Conservation (phyloP, 108 stramenopile genomes). For the Pseudonitzschia delicatissima region DNA sequence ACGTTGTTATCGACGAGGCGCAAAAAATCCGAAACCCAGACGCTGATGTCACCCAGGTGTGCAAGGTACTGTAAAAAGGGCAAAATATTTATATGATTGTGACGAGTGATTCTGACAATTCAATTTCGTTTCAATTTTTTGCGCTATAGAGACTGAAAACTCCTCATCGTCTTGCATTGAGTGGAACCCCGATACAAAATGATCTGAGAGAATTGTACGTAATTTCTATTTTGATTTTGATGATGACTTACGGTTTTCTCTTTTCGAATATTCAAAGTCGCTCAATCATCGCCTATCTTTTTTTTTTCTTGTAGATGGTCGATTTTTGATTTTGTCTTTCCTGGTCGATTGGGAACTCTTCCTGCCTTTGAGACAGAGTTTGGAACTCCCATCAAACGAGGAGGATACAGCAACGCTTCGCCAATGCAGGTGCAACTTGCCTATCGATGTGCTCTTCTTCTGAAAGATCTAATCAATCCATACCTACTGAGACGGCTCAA, state of each 20-base stretch:
- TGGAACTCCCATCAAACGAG: slow-evolving; percentile 88
- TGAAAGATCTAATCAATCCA: slow-evolving; percentile 91
- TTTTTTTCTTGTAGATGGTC: slow-evolving; percentile 51
- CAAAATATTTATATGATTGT: neutral
- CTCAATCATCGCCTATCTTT: slow-evolving; percentile 15
- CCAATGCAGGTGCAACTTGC: slow-evolving; percentile 87
- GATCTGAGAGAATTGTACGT: slow-evolving; percentile 61
- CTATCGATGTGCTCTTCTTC: slow-evolving; percentile 86
- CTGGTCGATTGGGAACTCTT: slow-evolving; percentile 93
- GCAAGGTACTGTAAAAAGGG: slow-evolving; percentile 79
- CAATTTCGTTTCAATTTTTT: no score
- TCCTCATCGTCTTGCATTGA: slow-evolving; percentile 78
- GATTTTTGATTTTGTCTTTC: slow-evolving; percentile 95
- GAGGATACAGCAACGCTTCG: slow-evolving; percentile 91
- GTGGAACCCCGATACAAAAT: slow-evolving; percentile 95
- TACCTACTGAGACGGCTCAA: slow-evolving; percentile 90
- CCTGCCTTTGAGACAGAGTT: slow-evolving; percentile 95
- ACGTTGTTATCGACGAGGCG: slow-evolving; percentile 95
- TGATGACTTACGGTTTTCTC: neutral
- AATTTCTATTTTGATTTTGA: no score
- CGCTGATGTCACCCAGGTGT: slow-evolving; percentile 90
- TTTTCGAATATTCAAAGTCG: neutral
- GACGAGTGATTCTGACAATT: neutral
- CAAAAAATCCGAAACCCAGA: slow-evolving; percentile 98
- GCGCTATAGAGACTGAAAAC: slow-evolving; percentile 83